Conservation (phyloP, 139 green algal species). For the Chlorella sp. region DNA sequence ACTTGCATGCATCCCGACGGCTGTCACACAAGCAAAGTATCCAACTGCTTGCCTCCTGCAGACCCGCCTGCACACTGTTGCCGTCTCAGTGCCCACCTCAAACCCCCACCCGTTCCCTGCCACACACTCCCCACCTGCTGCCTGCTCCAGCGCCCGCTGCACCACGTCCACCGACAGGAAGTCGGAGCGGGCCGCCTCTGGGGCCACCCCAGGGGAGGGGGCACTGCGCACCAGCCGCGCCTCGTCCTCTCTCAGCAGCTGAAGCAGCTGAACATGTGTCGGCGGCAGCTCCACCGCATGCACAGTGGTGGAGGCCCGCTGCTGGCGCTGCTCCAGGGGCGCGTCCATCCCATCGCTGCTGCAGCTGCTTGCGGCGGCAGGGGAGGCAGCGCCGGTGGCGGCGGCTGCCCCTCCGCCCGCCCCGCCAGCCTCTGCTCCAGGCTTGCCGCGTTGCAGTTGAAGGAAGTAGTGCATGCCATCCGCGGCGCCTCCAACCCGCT, state of each 20-base stretch:
- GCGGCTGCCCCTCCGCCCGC: not conserved
- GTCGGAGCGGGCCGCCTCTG: constrained; percentile 15
- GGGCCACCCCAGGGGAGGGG: not conserved
- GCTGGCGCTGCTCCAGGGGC: not conserved
- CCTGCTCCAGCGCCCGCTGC: constrained; percentile 25
- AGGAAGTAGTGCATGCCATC: constrained; percentile 41
- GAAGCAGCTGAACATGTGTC: constrained; percentile 33
- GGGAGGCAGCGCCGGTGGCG: not conserved
- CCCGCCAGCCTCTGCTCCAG: not conserved
- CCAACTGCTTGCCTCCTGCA: too few species aligned
- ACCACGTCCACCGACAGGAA: constrained; percentile 15
- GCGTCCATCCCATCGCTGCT: not conserved
- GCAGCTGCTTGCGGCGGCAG: constrained; percentile 9
- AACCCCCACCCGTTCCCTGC: constrained; percentile 19
- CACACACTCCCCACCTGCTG: constrained; percentile 26
- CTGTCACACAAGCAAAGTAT: too few species aligned
- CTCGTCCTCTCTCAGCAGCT: constrained; percentile 36
- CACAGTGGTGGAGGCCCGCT: not conserved
- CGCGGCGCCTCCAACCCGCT: not conserved
- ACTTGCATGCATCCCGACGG: too few species aligned
- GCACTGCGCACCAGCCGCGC: not conserved
- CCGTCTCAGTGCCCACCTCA: too few species aligned
- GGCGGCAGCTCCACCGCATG: constrained; percentile 41
- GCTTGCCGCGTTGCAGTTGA: constrained; percentile 25
- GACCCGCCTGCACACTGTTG: too few species aligned